phyloP scores from a whole-genome alignment of 2,329 filamentous ascomycete species.

The Talaromyces verruculosus region DNA sequence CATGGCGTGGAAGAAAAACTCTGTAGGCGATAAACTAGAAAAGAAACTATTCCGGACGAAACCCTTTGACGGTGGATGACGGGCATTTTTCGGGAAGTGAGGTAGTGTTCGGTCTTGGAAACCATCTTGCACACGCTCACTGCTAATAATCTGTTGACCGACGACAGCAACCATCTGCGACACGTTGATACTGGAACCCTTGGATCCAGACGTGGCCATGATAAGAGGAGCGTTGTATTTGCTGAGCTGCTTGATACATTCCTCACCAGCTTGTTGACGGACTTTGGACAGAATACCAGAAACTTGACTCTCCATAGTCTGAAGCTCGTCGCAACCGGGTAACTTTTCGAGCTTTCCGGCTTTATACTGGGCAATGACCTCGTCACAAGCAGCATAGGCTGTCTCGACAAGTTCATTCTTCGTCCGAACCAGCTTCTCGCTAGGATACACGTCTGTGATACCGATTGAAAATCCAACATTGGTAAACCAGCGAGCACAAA shows the following conservation, averaged over 20 bases:
- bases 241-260: slow-evolving; percentile 87
- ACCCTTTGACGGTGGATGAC: slow-evolving; percentile 90
- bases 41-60: slow-evolving; percentile 99
- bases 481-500: slow-evolving; percentile 83
- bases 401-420: slow-evolving; percentile 74
- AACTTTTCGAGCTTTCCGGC: slow-evolving; percentile 79
- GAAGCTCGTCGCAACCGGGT: slow-evolving; percentile 84
- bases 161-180: slow-evolving; percentile 98
- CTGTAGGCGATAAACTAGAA: slow-evolving; percentile 80
- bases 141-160: slow-evolving; percentile 96
- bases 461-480: slow-evolving; percentile 96
- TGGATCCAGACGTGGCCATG: slow-evolving; percentile 97
- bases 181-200: slow-evolving; percentile 96
- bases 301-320: slow-evolving; percentile 86
- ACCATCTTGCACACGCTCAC: slow-evolving; percentile 87
- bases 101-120: slow-evolving; percentile 94
- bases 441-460: slow-evolving; percentile 90
- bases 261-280: slow-evolving; percentile 83
- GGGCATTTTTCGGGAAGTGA: slow-evolving; percentile 90
- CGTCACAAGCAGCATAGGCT: slow-evolving; percentile 78
- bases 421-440: slow-evolving; percentile 64
- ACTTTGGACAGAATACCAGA: slow-evolving; percentile 91
- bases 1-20: slow-evolving; percentile 98
- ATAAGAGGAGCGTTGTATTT: slow-evolving; percentile 88
- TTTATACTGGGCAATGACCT: slow-evolving; percentile 79